Evolutionary conservation across 1,139 yeast species (phyloP).

Genomic region (Eremothecium sinecaudum): DNA sequence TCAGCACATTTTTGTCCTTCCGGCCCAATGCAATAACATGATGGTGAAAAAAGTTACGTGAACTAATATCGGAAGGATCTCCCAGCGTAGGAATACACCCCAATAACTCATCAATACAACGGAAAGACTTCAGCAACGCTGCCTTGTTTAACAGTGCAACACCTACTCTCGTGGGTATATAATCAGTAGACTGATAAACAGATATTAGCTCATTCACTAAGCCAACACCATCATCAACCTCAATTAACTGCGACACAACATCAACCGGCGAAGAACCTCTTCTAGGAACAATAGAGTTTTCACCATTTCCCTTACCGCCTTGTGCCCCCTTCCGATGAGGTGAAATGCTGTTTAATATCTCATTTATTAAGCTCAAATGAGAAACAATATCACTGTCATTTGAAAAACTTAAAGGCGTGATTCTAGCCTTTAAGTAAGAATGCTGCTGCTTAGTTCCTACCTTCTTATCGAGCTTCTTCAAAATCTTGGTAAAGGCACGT

Average conservation of each 20-base stretch:
- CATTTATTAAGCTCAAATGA: slow-evolving; percentile 48
- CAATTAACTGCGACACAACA: slow-evolving; percentile 32
- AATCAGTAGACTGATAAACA: slow-evolving; percentile 33
- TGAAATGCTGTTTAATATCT: slow-evolving; percentile 42
- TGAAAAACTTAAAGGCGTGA: slow-evolving; percentile 70
- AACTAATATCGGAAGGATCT: slow-evolving; percentile 68
- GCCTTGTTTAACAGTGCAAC: slow-evolving; percentile 53
- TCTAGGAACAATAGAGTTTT: neutral
- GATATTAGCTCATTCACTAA: slow-evolving; percentile 36
- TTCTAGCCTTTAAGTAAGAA: slow-evolving; percentile 57
- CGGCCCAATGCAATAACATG: slow-evolving; percentile 72
- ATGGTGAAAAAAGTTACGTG: slow-evolving; percentile 78
- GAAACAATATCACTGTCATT: slow-evolving; percentile 49
- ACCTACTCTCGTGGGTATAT: slow-evolving; percentile 30
- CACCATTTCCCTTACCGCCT: slow-evolving; percentile 1
- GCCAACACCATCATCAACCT: slow-evolving; percentile 38
- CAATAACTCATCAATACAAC: slow-evolving; percentile 51
- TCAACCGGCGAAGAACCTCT: slow-evolving; percentile 19
- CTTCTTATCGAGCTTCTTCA: slow-evolving; percentile 86
- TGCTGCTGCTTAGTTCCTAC: slow-evolving; percentile 61
- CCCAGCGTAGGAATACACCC: slow-evolving; percentile 39
- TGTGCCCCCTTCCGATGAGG: slow-evolving; percentile 25
- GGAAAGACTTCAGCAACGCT: slow-evolving; percentile 41
- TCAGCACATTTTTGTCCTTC: slow-evolving; percentile 11
- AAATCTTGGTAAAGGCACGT: slow-evolving; percentile 79